A percentile compares a stretch with the other conserved stretches of the same genome.
These are phyloP conservation scores for Pulveroboletus ravenelii DNA, from an alignment of 768 basidiomycete species.

Conservation along the genomic window DNA sequence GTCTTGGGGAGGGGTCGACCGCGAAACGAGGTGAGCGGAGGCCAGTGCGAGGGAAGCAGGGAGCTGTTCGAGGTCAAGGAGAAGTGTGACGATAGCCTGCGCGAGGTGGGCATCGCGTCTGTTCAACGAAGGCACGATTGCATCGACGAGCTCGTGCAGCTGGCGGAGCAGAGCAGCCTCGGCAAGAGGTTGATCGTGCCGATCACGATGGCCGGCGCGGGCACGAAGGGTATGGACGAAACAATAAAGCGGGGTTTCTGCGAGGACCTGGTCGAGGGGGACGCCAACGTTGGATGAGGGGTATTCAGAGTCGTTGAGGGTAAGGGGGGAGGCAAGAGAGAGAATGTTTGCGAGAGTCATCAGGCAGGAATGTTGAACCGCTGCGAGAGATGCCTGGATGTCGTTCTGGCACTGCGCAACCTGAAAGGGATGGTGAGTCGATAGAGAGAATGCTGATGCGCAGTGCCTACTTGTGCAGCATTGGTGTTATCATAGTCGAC, in stretches of 20 bases:
- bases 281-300: conserved; percentile 41
- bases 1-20: conserved; percentile 5
- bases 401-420: conserved; percentile 42
- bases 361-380: conserved; percentile 69
- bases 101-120: conserved; percentile 58
- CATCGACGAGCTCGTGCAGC: conserved; percentile 51
- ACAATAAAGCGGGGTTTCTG: conserved; percentile 17
- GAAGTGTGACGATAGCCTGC: conserved; percentile 61
- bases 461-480: conserved; percentile 5
- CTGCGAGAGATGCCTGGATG: conserved; percentile 65
- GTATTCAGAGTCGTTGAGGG: conserved; percentile 48
- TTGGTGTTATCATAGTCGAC: conserved; percentile 18
- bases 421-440: conserved; percentile 1
- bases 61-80: conserved; percentile 63
- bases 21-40: conserved; percentile 12
- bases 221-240: conserved; percentile 18
- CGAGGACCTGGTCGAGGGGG: conserved; percentile 11
- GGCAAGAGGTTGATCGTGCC: conserved; percentile 31
- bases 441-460: neutral
- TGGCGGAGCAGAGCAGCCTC: conserved; percentile 57
- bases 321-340: conserved; percentile 35
- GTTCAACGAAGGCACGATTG: conserved; percentile 40
- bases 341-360: conserved; percentile 71
- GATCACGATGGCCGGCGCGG: conserved; percentile 8
- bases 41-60: conserved; percentile 31